A percentile compares a stretch with the other conserved stretches of the same genome.
phyloP scores from a whole-genome alignment of 2,329 filamentous ascomycete genomes.

The Xylaria sp. region DNA sequence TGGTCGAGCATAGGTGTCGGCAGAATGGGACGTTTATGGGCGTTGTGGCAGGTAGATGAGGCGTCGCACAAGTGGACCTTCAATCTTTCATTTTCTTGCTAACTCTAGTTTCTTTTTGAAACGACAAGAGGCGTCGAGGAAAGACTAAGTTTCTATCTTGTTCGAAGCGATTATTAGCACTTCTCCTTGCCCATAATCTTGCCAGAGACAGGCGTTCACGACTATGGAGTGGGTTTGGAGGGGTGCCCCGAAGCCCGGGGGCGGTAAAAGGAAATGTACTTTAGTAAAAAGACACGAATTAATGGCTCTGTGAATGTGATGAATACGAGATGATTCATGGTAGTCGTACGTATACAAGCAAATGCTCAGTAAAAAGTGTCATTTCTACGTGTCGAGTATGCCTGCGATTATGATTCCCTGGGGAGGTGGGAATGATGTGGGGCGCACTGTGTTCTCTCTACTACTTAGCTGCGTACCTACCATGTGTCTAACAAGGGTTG shows the following conservation, averaged over 20 bases:
- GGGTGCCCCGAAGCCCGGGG: not conserved
- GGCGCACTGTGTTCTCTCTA: not conserved
- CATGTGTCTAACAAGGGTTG: too few species aligned
- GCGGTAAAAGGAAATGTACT: slow-evolving; percentile 1
- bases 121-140: not conserved
- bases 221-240: not conserved
- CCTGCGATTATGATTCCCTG: not conserved
- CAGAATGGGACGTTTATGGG: not conserved
- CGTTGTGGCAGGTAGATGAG: not conserved
- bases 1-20: slow-evolving; percentile 24
- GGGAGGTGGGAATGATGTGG: not conserved
- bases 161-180: slow-evolving; percentile 10
- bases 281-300: not conserved
- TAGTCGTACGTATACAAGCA: not conserved
- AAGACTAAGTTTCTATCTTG: slow-evolving; percentile 1
- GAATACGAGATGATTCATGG: slow-evolving; percentile 8
- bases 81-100: not conserved
- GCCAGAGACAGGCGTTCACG: slow-evolving; percentile 13
- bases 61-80: slow-evolving; percentile 13
- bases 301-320: not conserved
- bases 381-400: not conserved
- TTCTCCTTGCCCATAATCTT: slow-evolving; percentile 25
- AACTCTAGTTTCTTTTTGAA: not conserved
- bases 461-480: too few species aligned
- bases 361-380: not conserved